These are phyloP conservation scores for Penicillium paxilli DNA, from an alignment of 495 filamentous ascomycete genomes.

Conservation along the genomic window DNA sequence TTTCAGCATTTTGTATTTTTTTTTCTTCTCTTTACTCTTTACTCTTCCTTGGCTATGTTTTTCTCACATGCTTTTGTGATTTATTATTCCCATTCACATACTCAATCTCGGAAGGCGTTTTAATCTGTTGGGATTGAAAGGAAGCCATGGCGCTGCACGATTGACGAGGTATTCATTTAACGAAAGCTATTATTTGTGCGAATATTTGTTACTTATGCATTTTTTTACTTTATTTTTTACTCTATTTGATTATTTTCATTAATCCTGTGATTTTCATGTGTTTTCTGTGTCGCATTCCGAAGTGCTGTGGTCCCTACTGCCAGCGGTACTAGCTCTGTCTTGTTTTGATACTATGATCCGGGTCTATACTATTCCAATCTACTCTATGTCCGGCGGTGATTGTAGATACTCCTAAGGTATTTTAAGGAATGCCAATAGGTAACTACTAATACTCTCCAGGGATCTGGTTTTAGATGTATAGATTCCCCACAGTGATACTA, in stretches of 20 bases:
- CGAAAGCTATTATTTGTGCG: no score
- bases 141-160: slow-evolving; percentile 5
- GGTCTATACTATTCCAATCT: no score
- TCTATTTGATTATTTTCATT: not conserved
- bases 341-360: no score
- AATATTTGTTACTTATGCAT: not conserved
- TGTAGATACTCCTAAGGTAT: no score
- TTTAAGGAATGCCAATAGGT: no score
- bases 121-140: slow-evolving; percentile 8
- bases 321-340: no score
- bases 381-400: no score
- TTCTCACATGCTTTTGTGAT: slow-evolving; percentile 15
- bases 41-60: no score
- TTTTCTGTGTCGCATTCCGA: no score
- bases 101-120: slow-evolving; percentile 12
- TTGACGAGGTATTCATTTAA: slow-evolving; percentile 10
- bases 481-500: slow-evolving; percentile 12
- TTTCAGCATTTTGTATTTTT: not conserved
- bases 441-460: not conserved
- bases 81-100: slow-evolving; percentile 23
- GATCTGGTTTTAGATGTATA: not conserved
- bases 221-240: not conserved
- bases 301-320: no score
- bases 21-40: not conserved
- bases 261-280: not conserved